These are phyloP conservation scores for Yamadazyma diospyri DNA, from an alignment of 1,139 yeast genomes.

Conservation along the genomic window DNA sequence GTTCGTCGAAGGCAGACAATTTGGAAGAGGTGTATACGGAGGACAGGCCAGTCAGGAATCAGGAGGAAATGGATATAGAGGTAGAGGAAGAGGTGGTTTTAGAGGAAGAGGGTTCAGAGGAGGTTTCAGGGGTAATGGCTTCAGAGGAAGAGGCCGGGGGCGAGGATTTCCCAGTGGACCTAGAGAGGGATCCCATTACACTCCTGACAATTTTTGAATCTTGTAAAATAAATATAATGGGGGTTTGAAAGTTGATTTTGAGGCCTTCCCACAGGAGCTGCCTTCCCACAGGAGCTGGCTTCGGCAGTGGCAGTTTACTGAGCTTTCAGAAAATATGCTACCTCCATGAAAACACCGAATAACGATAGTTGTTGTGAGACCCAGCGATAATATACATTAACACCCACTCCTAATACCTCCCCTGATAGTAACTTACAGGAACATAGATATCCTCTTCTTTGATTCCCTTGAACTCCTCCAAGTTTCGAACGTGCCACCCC, in stretches of 20 bases:
- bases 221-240: too few relatives aligned
- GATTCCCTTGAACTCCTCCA: constrained; percentile 30
- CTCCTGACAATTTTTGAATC: background rate
- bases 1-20: constrained; percentile 89
- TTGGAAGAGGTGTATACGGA: constrained; percentile 87
- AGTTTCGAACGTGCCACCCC: constrained; percentile 37
- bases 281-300: too few relatives aligned
- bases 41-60: constrained; percentile 66
- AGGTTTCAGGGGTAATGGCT: constrained; percentile 28
- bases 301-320: too few relatives aligned
- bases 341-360: too few relatives aligned
- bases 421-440: constrained; percentile 28
- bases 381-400: too few relatives aligned
- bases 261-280: too few relatives aligned
- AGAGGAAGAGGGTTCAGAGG: constrained; percentile 18
- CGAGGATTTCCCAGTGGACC: constrained; percentile 14
- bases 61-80: constrained; percentile 18
- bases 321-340: too few relatives aligned
- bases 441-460: constrained; percentile 27
- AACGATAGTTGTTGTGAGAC: too few relatives aligned
- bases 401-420: constrained; percentile 16
- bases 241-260: too few relatives aligned
- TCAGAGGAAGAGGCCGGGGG: constrained; percentile 18
- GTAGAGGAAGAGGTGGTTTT: constrained; percentile 18
- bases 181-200: constrained; percentile 1